These are phyloP conservation scores for Talaromyces sp. DNA, from an alignment of 2,329 filamentous ascomycete species.

Conservation along the genomic window DNA sequence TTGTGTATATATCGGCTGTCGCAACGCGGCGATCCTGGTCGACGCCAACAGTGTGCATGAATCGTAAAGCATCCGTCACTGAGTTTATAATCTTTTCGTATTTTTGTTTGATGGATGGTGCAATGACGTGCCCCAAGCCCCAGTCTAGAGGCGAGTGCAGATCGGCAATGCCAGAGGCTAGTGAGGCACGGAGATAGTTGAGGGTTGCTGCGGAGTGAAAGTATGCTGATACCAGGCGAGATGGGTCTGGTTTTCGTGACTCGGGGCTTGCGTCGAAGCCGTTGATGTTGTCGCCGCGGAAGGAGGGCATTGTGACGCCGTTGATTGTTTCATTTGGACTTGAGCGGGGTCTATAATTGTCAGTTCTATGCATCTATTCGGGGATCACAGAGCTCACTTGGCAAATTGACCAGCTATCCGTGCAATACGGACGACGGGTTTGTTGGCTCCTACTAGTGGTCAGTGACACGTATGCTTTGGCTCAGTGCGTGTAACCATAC, in stretches of 20 bases:
- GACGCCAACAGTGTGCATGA: constrained; percentile 91
- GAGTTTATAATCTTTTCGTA: constrained; percentile 81
- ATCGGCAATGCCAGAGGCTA: constrained; percentile 87
- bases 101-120: constrained; percentile 76
- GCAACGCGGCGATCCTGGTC: constrained; percentile 79
- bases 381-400: constrained; percentile 50
- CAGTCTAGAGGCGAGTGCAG: constrained; percentile 91
- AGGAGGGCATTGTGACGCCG: constrained; percentile 78
- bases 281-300: constrained; percentile 94
- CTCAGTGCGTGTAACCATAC: constrained; percentile 29
- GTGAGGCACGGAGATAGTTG: constrained; percentile 83
- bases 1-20: constrained; percentile 92
- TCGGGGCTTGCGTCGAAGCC: constrained; percentile 65
- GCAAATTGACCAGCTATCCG: constrained; percentile 97
- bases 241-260: constrained; percentile 77
- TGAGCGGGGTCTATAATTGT: constrained; percentile 61
- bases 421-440: constrained; percentile 86
- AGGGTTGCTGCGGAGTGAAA: constrained; percentile 92
- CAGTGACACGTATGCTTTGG: background rate
- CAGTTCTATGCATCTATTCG: background rate
- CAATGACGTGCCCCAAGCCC: constrained; percentile 86
- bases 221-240: constrained; percentile 83
- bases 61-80: constrained; percentile 85
- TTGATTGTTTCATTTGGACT: constrained; percentile 80
- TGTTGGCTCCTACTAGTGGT: constrained; percentile 51